These are phyloP conservation scores for Salix viminalis DNA, from an alignment of 345 rosid genomes.

Conservation along the genomic window DNA sequence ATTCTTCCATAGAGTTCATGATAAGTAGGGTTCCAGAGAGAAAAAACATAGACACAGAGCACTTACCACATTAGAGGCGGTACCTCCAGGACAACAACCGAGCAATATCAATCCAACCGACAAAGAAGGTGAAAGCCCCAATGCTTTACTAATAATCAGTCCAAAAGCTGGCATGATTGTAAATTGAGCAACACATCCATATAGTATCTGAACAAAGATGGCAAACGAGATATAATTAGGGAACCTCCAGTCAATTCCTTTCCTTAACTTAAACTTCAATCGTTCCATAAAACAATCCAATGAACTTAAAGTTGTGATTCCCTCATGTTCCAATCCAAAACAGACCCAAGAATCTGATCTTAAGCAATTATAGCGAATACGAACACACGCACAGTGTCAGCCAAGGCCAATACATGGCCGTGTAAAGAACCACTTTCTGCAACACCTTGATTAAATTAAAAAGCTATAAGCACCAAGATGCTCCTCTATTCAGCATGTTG, in stretches of 20 bases:
- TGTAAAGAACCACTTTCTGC: too few relatives aligned
- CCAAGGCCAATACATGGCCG: too few relatives aligned
- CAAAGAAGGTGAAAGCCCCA: slow-evolving; percentile 59
- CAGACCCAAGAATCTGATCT: too few relatives aligned
- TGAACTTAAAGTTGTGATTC: too few relatives aligned
- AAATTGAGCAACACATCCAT: slow-evolving; percentile 59
- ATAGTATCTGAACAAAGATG: slow-evolving; percentile 44
- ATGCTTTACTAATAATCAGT: slow-evolving; percentile 35
- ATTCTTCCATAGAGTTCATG: not conserved
- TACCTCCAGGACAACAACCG: slow-evolving; percentile 63
- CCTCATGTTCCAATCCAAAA: too few relatives aligned
- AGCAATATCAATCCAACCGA: slow-evolving; percentile 66
- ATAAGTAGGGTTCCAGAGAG: not conserved
- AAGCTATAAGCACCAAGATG: too few relatives aligned
- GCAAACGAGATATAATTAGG: not conserved
- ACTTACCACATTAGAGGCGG: slow-evolving; percentile 73
- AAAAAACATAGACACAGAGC: slow-evolving; percentile 1
- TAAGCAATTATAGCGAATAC: too few relatives aligned
- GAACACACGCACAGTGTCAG: too few relatives aligned
- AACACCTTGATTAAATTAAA: too few relatives aligned
- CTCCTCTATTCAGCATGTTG: too few relatives aligned
- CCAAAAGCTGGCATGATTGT: slow-evolving; percentile 59
- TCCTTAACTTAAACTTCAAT: not conserved
- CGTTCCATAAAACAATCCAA: too few relatives aligned
- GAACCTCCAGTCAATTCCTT: not conserved